Conservation (phyloP, 257 asterid genomes). For the Lantana camara region DNA sequence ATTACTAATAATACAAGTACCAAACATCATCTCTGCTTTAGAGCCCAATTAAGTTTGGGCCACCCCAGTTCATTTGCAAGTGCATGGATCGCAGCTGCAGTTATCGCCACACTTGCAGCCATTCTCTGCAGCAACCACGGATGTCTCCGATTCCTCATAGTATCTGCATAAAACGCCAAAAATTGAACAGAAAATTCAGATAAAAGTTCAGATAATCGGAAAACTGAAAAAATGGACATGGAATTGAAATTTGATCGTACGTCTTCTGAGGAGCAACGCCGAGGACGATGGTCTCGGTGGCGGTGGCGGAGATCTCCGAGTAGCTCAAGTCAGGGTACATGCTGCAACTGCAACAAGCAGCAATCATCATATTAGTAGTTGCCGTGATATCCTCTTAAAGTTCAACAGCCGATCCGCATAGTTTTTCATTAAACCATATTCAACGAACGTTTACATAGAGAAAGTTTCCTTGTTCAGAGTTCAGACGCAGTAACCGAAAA, state of each 20-base stretch:
- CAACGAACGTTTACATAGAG: not conserved
- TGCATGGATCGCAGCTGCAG: conserved; percentile 93
- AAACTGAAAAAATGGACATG: not conserved
- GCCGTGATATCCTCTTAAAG: no score
- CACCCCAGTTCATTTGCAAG: conserved; percentile 60
- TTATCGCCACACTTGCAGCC: conserved; percentile 89
- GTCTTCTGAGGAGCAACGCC: conserved; percentile 71
- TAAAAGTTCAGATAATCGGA: not conserved
- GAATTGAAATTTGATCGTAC: conserved; percentile 32
- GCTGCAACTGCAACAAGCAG: conserved; percentile 63
- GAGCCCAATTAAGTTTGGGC: not conserved
- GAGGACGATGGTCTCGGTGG: conserved; percentile 47
- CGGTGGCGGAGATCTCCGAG: conserved; percentile 49
- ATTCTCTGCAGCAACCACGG: conserved; percentile 49
- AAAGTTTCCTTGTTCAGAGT: not conserved
- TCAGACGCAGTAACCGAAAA: not conserved
- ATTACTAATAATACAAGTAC: conserved; percentile 4
- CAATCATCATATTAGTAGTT: not conserved
- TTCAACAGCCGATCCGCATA: not conserved
- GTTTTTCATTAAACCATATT: not conserved
- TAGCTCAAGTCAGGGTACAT: conserved; percentile 67
- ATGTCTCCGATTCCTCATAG: conserved; percentile 48
- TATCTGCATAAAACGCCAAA: conserved; percentile 31
- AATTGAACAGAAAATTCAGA: no score
- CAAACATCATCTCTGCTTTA: conserved; percentile 36